Conservation (phyloP, 1,139 yeast genomes). For the Arxiozyma slooffiae region DNA sequence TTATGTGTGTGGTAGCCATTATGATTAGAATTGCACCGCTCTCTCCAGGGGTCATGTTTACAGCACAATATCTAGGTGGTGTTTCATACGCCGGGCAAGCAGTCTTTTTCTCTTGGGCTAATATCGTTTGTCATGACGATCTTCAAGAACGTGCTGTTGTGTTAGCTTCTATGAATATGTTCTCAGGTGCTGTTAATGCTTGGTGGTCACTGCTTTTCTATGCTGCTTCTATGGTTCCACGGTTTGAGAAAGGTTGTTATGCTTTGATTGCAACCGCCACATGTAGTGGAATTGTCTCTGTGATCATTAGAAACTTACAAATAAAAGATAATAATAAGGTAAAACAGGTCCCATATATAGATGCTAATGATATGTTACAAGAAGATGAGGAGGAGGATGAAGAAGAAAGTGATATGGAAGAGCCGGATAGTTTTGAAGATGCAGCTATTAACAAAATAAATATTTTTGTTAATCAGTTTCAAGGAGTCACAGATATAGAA, state of each 20-base stretch:
- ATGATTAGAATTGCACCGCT: constrained; percentile 35
- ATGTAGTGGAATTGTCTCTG: constrained; percentile 31
- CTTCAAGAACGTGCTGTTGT: constrained; percentile 49
- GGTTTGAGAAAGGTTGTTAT: constrained; percentile 43
- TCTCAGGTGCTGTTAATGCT: constrained; percentile 51
- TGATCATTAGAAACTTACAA: constrained; percentile 33
- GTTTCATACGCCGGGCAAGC: constrained; percentile 49
- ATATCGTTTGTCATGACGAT: constrained; percentile 44
- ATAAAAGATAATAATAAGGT: constrained; percentile 29
- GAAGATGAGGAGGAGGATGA: constrained; percentile 14
- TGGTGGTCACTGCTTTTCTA: constrained; percentile 53
- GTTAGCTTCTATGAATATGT: constrained; percentile 55
- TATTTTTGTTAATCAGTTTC: not conserved
- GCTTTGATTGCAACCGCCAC: constrained; percentile 47
- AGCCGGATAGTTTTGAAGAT: not conserved
- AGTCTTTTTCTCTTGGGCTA: constrained; percentile 53
- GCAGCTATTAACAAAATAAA: not conserved
- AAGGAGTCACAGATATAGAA: not conserved
- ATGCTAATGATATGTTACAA: constrained; percentile 21
- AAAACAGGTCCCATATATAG: constrained; percentile 17
- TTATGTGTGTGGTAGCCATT: constrained; percentile 39
- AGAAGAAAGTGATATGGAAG: constrained; percentile 6
- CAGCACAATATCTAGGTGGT: constrained; percentile 48
- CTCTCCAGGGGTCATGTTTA: constrained; percentile 35
- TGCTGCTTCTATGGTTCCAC: constrained; percentile 43